Evolutionary conservation across 1,139 yeast species (phyloP).

Genomic region (Taphrina flavorubra): DNA sequence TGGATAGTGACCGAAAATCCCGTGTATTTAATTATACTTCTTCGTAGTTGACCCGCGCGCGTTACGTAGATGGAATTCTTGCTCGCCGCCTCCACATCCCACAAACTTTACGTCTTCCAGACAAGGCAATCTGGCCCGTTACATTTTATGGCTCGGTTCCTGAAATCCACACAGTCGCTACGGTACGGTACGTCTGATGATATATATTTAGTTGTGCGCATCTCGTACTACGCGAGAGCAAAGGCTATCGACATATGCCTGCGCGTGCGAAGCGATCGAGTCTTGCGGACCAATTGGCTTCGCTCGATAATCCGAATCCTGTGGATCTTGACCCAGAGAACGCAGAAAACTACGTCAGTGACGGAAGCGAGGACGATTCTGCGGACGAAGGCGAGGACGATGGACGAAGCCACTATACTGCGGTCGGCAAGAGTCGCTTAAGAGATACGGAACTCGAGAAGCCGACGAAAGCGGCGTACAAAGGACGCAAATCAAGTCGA

Average conservation of each 20-base stretch:
- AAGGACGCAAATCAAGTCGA: constrained; percentile 29
- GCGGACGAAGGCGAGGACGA: constrained; percentile 30
- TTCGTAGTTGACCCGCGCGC: no score
- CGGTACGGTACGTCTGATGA: no score
- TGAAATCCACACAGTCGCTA: not conserved
- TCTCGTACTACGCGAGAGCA: no score
- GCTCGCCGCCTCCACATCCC: constrained; percentile 15
- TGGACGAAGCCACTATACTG: constrained; percentile 29
- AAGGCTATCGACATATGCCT: constrained; percentile 14
- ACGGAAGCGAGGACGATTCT: constrained; percentile 1
- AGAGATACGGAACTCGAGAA: constrained; percentile 19
- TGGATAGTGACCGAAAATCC: no score
- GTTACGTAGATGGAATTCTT: not conserved
- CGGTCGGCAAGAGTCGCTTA: constrained; percentile 35
- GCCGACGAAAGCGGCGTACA: constrained; percentile 23
- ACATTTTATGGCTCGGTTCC: constrained; percentile 15
- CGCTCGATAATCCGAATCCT: constrained; percentile 32
- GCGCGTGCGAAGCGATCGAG: constrained; percentile 11
- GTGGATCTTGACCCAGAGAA: constrained; percentile 36
- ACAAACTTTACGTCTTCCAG: not conserved
- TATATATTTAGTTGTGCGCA: no score
- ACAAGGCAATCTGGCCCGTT: not conserved
- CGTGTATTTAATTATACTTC: no score
- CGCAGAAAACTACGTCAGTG: constrained; percentile 21
- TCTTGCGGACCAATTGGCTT: constrained; percentile 33